Evolutionary conservation across 2,329 filamentous ascomycete genomes (phyloP).

Genomic region (Ampelomyces quisqualis): DNA sequence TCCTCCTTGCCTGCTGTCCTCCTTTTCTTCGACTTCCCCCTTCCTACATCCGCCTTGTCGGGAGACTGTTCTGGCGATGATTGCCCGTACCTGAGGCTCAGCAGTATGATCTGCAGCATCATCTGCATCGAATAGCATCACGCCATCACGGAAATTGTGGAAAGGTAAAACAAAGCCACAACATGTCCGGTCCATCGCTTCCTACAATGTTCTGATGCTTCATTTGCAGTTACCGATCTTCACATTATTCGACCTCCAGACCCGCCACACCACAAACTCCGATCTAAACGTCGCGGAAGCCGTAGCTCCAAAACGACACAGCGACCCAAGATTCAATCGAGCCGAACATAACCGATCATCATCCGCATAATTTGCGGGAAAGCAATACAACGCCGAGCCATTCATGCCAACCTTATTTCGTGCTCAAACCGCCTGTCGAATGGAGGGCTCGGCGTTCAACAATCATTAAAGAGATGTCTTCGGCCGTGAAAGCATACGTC

Average conservation of each 20-base stretch:
- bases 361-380: constrained; percentile 1
- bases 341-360: background rate
- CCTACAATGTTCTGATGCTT: constrained; percentile 2
- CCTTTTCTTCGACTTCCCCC: background rate
- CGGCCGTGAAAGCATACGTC: constrained; percentile 24
- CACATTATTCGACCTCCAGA: constrained; percentile 1
- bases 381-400: constrained; percentile 9
- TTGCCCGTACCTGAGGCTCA: background rate
- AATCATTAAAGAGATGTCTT: constrained; percentile 29
- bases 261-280: constrained; percentile 9
- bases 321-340: constrained; percentile 8
- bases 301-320: constrained; percentile 14
- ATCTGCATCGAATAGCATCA: constrained; percentile 6
- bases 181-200: background rate
- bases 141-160: constrained; percentile 28
- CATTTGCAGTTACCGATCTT: constrained; percentile 6
- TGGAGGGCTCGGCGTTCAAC: constrained; percentile 9
- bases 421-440: constrained; percentile 7
- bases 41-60: background rate
- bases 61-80: background rate
- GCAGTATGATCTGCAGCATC: constrained; percentile 2
- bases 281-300: constrained; percentile 21
- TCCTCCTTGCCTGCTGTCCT: background rate
- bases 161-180: too few relatives aligned
- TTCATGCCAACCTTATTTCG: constrained; percentile 9